These are phyloP conservation scores for Umbelopsis sp. DNA, from an alignment of 192 early-diverging fungal species.

Conservation along the genomic window DNA sequence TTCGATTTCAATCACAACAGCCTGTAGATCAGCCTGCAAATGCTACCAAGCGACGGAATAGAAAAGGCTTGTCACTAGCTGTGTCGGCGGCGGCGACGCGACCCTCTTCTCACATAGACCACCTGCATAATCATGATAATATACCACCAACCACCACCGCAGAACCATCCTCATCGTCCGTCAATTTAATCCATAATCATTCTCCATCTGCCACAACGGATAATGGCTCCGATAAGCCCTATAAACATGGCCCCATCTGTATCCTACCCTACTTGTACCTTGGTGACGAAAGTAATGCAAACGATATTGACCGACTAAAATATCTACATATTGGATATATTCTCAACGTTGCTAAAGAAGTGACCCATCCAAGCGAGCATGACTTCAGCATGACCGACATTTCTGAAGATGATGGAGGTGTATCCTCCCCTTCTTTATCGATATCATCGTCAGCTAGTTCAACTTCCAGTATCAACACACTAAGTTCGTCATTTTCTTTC, in stretches of 20 bases:
- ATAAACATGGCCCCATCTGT: constrained; percentile 55
- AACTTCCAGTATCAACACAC: constrained; percentile 2
- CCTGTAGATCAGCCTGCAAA: constrained; percentile 10
- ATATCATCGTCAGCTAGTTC: constrained; percentile 10
- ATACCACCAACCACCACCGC: not conserved
- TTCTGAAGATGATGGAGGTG: not conserved
- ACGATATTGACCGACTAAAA: constrained; percentile 46
- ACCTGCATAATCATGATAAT: not conserved
- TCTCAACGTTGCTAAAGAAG: constrained; percentile 81
- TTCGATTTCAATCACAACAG: constrained; percentile 7
- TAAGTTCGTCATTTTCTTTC: not conserved
- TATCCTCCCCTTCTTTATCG: not conserved
- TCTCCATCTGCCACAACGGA: not conserved
- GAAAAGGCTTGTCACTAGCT: constrained; percentile 35
- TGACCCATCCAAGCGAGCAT: constrained; percentile 40
- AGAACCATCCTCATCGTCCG: not conserved
- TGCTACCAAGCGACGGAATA: constrained; percentile 27
- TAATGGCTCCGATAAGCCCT: constrained; percentile 36
- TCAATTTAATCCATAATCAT: not conserved
- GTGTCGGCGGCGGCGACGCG: constrained; percentile 4
- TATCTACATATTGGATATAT: constrained; percentile 58
- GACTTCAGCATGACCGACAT: not conserved
- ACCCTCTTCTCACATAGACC: not conserved
- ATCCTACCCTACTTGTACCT: constrained; percentile 72
- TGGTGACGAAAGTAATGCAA: constrained; percentile 66